Conservation (phyloP, 257 asterid species). For the Solanum bulbocastanum region DNA sequence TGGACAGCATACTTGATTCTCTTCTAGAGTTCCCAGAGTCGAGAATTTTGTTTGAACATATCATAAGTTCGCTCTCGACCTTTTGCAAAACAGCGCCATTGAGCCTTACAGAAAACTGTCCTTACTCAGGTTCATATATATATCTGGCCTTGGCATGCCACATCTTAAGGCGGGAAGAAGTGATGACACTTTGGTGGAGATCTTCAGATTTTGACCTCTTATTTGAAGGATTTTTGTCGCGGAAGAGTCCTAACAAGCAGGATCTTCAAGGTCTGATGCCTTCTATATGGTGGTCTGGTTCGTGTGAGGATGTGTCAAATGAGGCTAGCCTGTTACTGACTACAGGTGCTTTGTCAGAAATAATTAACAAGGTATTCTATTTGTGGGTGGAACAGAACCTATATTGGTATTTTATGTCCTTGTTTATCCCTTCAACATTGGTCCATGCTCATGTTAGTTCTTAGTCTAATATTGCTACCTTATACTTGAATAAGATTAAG, state of each 20-base stretch:
- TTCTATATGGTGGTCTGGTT: slow-evolving; percentile 95
- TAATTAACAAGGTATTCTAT: slow-evolving; percentile 56
- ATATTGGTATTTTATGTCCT: not conserved
- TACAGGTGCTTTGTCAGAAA: slow-evolving; percentile 80
- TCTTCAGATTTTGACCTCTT: slow-evolving; percentile 63
- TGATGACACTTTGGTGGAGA: slow-evolving; percentile 85
- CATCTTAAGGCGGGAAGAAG: slow-evolving; percentile 65
- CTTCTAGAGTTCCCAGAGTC: slow-evolving; percentile 61
- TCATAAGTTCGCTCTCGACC: slow-evolving; percentile 65
- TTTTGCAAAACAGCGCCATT: slow-evolving; percentile 65
- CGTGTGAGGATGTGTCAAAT: slow-evolving; percentile 44
- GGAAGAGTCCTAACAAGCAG: slow-evolving; percentile 74
- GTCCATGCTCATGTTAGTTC: not conserved
- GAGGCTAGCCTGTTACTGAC: slow-evolving; percentile 85
- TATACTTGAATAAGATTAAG: not conserved
- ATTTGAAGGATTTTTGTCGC: slow-evolving; percentile 82
- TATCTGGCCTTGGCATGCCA: slow-evolving; percentile 82
- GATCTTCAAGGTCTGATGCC: slow-evolving; percentile 89
- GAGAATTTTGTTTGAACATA: slow-evolving; percentile 39
- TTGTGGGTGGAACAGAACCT: not conserved
- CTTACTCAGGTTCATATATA: slow-evolving; percentile 86
- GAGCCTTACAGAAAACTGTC: slow-evolving; percentile 64
- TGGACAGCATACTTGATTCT: slow-evolving; percentile 74
- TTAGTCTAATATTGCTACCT: not conserved
- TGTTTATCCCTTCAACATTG: not conserved